phyloP scores from a whole-genome alignment of 2,329 filamentous ascomycete genomes.

The Immersiporthe knoxdaviesiana region DNA sequence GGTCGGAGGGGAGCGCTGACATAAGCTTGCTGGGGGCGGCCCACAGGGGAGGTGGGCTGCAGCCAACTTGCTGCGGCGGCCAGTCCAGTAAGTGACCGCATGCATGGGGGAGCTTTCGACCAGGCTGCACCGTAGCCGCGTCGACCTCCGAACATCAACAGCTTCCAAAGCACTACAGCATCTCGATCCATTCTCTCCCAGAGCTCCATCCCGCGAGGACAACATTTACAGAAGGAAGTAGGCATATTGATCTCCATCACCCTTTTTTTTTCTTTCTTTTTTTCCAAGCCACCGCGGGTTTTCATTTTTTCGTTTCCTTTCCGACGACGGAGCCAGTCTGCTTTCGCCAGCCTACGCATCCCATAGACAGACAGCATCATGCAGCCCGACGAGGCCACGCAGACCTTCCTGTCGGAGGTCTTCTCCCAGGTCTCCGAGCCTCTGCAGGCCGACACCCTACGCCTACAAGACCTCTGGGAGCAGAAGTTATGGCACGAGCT shows the following conservation, averaged over 20 bases:
- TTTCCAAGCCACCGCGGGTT: too few relatives aligned
- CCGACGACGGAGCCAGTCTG: constrained; percentile 5
- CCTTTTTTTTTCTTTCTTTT: not conserved
- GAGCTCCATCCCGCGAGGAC: not conserved
- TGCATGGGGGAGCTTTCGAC: constrained; percentile 20
- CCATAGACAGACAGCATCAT: constrained; percentile 30
- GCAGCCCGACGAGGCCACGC: constrained; percentile 87
- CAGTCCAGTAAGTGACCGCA: not conserved
- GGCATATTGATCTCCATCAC: not conserved
- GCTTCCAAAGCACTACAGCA: constrained; percentile 22
- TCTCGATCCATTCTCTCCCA: constrained; percentile 12
- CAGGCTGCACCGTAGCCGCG: constrained; percentile 51
- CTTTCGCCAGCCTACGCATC: constrained; percentile 17
- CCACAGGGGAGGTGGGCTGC: not conserved
- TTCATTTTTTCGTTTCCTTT: not conserved
- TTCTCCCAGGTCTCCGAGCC: constrained; percentile 61
- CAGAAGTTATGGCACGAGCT: constrained; percentile 99
- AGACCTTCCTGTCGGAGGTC: constrained; percentile 73
- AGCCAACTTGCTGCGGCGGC: not conserved
- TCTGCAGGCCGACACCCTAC: constrained; percentile 83
- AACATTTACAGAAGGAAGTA: not conserved
- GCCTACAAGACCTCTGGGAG: constrained; percentile 97
- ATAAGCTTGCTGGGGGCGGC: constrained; percentile 12
- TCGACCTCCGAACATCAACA: constrained; percentile 34
- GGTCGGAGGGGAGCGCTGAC: constrained; percentile 20